phyloP scores from a whole-genome alignment of 257 asterid species.

The Verbena officinalis region DNA sequence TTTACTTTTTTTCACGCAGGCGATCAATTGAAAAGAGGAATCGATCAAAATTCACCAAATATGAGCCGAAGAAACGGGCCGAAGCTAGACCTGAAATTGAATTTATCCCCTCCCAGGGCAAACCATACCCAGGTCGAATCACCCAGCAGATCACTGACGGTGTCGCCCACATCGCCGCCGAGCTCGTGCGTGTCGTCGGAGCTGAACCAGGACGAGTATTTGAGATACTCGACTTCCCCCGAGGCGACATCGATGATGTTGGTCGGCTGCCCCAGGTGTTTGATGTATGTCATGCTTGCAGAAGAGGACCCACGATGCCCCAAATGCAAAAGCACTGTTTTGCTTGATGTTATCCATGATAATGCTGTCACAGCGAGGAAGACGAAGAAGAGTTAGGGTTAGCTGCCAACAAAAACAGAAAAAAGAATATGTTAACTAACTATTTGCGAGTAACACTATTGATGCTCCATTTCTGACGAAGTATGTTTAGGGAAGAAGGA shows the following conservation, averaged over 20 bases:
- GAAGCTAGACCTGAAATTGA: slow-evolving; percentile 54
- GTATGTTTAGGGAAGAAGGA: background rate
- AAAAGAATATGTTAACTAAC: slow-evolving; percentile 8
- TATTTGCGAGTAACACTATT: slow-evolving; percentile 48
- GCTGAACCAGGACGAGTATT: slow-evolving; percentile 50
- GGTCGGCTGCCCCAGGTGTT: slow-evolving; percentile 86
- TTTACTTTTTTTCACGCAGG: background rate
- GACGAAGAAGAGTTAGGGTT: slow-evolving; percentile 35
- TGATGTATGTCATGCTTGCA: slow-evolving; percentile 88
- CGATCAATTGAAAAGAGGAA: slow-evolving; percentile 10
- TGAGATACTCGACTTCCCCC: slow-evolving; percentile 52
- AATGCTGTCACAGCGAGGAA: slow-evolving; percentile 30
- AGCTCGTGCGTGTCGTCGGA: slow-evolving; percentile 75
- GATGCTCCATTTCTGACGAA: slow-evolving; percentile 56
- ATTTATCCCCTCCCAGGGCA: slow-evolving; percentile 57
- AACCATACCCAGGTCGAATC: slow-evolving; percentile 40
- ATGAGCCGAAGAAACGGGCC: slow-evolving; percentile 48
- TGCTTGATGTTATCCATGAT: slow-evolving; percentile 61
- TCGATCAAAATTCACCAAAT: background rate
- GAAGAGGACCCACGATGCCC: slow-evolving; percentile 88
- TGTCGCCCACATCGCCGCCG: slow-evolving; percentile 50
- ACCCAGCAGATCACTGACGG: slow-evolving; percentile 44
- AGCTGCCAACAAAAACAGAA: slow-evolving; percentile 1
- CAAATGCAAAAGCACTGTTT: slow-evolving; percentile 82
- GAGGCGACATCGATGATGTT: slow-evolving; percentile 66